phyloP scores from a whole-genome alignment of 495 filamentous ascomycete genomes.

The Apiosordaria backusii region DNA sequence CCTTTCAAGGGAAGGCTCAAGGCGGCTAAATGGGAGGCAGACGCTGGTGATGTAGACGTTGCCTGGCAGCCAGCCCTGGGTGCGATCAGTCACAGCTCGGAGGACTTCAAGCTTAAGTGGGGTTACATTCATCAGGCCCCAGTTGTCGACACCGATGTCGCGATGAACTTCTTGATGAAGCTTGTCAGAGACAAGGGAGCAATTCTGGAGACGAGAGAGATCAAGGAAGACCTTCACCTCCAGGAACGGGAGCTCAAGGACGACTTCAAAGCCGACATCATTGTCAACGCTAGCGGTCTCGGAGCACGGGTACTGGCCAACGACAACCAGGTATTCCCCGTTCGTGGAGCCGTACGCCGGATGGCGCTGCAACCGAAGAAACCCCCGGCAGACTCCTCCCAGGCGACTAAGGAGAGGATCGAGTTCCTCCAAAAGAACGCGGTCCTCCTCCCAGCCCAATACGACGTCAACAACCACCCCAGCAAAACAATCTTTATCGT shows the following conservation, averaged over 20 bases:
- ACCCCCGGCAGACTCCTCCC: background rate
- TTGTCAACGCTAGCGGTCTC: background rate
- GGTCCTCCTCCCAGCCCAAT: background rate
- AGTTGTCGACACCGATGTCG: background rate
- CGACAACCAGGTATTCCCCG: background rate
- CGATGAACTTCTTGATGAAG: background rate
- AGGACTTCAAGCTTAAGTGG: background rate
- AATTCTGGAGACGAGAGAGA: background rate
- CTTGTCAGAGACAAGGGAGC: background rate
- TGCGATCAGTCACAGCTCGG: background rate
- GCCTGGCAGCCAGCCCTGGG: too few relatives aligned
- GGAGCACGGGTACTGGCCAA: background rate
- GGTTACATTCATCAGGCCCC: background rate
- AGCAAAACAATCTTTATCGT: background rate
- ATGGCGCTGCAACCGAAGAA: background rate
- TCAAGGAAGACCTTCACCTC: background rate
- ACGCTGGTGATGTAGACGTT: too few relatives aligned
- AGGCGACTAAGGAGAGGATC: too few relatives aligned
- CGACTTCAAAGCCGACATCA: background rate
- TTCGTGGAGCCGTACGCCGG: background rate
- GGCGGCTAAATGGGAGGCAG: background rate
- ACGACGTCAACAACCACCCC: background rate
- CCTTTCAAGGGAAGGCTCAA: background rate
- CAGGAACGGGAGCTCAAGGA: background rate
- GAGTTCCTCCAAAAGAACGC: background rate